Base-by-base conservation (phyloP, 495 filamentous ascomycete species). In the Penicillium antarcticum region DNA sequence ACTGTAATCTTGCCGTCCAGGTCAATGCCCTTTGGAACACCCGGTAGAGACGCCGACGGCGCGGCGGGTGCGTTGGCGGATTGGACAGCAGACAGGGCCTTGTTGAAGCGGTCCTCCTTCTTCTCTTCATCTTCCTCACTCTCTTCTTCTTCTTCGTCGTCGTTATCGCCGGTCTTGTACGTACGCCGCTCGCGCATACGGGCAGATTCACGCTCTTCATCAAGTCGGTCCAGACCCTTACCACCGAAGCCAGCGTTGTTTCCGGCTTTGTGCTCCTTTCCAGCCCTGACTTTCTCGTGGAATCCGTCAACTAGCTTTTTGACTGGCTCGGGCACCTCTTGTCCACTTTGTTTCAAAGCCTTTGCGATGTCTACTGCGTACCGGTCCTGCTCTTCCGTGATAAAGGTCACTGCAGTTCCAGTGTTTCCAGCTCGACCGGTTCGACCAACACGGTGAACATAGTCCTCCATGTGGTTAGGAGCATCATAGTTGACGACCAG, bases 401-500 rank as follows among this genome's bases (percentile, higher is more conserved):
- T 74, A 67, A 99, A 96, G 0, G 94, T 97, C 37, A 97, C 88
- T 0, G 94, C 95, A 17, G 90, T 96, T 52, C 95, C 95, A 5
- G 81, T 95, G 61, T 96, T 95, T 23, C 95, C 95, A 23, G 95
- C 95, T 68, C 95, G 84, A 5, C 95, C 95, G 8, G 95, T 99
- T 51, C 95, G 84, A 43, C 95, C 95, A 46, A 88, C 89, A 57
- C 95, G 88, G 66, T 99, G 95, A 9, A 99, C 92, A 61, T 99
- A 99, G 63, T 99, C 95, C 70, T 99, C 95, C 29, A 95, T 74
- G 70, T 99, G 95, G 63, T 95, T 96, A 3, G 95, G 95, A 4
- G 88, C 87, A 66, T 99, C 95, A 63, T 91, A 99, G 58, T 99
- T 99, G 62, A 99, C 84, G 17, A 99, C 95, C 14, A 97, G 75